These are phyloP conservation scores for Pichia sp. DNA, from an alignment of 1,139 yeast genomes.

Conservation along the genomic window DNA sequence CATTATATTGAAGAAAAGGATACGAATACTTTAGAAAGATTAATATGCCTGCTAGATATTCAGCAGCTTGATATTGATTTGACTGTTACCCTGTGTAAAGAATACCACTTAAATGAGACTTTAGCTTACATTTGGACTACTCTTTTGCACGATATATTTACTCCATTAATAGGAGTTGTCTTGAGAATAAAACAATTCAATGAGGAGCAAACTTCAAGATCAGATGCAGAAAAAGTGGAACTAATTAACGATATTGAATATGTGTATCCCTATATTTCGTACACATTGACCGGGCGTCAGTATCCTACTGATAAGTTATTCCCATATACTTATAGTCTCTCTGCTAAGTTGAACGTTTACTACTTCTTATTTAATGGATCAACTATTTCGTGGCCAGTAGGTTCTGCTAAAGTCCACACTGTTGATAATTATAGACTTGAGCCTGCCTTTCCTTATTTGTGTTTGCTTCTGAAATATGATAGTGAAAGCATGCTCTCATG, in stretches of 20 bases:
- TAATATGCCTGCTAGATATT: slow-evolving; percentile 64
- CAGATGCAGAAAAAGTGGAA: slow-evolving; percentile 7
- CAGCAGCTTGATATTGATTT: slow-evolving; percentile 68
- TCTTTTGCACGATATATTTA: slow-evolving; percentile 57
- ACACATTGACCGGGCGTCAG: slow-evolving; percentile 68
- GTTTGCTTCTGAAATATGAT: slow-evolving; percentile 44
- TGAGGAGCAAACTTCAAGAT: slow-evolving; percentile 1
- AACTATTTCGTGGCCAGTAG: slow-evolving; percentile 44
- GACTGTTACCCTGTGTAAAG: slow-evolving; percentile 55
- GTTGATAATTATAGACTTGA: slow-evolving; percentile 31
- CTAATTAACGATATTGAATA: slow-evolving; percentile 30
- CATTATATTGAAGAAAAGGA: slow-evolving; percentile 40
- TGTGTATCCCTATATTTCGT: slow-evolving; percentile 61
- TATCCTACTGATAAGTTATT: slow-evolving; percentile 65
- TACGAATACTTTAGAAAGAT: slow-evolving; percentile 53
- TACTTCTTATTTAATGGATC: slow-evolving; percentile 53
- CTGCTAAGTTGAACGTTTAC: slow-evolving; percentile 48
- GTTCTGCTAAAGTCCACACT: slow-evolving; percentile 31
- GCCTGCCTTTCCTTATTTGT: slow-evolving; percentile 57
- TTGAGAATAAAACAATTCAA: slow-evolving; percentile 33
- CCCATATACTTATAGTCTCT: slow-evolving; percentile 26
- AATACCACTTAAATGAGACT: slow-evolving; percentile 54
- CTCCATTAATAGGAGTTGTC: slow-evolving; percentile 64
- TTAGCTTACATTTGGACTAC: slow-evolving; percentile 64
- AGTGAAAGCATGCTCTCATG: slow-evolving; percentile 59